Evolutionary conservation across 192 early-diverging fungal species (phyloP), one percentile per base, ranked within the genome.

Genomic region (Coemansia pectinata): DNA sequence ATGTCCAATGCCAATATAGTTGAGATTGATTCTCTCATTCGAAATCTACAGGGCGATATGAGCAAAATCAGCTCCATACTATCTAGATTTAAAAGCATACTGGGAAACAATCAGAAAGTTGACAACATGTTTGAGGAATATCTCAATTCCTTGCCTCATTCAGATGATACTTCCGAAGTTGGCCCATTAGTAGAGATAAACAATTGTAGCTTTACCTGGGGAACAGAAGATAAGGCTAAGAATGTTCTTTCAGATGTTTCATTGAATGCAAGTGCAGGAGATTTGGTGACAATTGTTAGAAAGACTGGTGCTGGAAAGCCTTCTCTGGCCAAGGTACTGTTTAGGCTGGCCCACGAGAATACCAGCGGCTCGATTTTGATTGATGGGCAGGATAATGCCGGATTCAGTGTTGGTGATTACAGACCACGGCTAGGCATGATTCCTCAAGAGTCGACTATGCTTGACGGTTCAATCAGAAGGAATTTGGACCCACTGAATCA

Each of bases 331-430:
- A 78, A 83, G 39, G 79, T 85, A 4, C 69, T 91, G 40, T 90
- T 91, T 67, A 83, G 85, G 14, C 78, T 91, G 45, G 77, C 89
- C 63, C 84, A 88, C 14, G 88, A 90, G 45, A 88, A 85, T 2
- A 66, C 76, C 6, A 58, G 36, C 1, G 81, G 81, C 3, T 70
- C 78, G 1, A 93, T 96, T 50, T 65, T 84, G 34, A 92, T 97
- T 57, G 94, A 97, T 70, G 89, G 88, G 7, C 53, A 93, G 25
- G 91, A 95, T 67, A 87, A 91, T 21, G 83, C 79, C 34, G 86
- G 85, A 29, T 81, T 97, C 41, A 90, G 89, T 2, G 82, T 95
- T 19, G 81, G 85, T 2, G 68, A 73, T 19, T 73, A 96, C 33
- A 84, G 96, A 10, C 47, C 77, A 42, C 63, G 65, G 5, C 39